Percentiles rank a stretch among this genome's conserved stretches.
These are phyloP conservation scores for Phaeotremella fagi DNA, from an alignment of 768 basidiomycete species.

Conservation along the genomic window DNA sequence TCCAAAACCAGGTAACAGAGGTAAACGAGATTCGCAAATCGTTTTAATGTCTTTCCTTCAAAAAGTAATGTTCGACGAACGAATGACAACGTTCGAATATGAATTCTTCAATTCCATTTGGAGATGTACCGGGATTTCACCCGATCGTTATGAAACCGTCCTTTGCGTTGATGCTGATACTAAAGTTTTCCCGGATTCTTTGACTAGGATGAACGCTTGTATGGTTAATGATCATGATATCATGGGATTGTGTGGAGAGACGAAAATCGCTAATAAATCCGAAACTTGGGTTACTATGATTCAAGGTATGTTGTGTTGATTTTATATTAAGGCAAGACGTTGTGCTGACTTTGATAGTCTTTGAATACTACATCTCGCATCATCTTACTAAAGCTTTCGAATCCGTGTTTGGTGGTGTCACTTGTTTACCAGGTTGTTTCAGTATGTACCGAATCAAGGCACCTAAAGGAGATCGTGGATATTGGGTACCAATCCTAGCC, in stretches of 20 bases:
- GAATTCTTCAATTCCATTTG: slow-evolving; percentile 99
- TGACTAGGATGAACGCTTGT: slow-evolving; percentile 91
- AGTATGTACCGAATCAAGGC: slow-evolving; percentile 99
- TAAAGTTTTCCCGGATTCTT: slow-evolving; percentile 96
- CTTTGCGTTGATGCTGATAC: slow-evolving; percentile 97
- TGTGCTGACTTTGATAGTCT: slow-evolving; percentile 58
- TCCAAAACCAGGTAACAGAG: slow-evolving; percentile 92
- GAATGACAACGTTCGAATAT: slow-evolving; percentile 99
- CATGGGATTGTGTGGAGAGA: slow-evolving; percentile 98
- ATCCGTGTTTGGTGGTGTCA: slow-evolving; percentile 98
- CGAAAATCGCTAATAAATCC: slow-evolving; percentile 98
- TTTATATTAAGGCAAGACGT: neutral
- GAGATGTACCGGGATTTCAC: slow-evolving; percentile 89
- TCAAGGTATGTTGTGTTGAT: slow-evolving; percentile 70
- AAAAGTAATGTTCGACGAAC: slow-evolving; percentile 99
- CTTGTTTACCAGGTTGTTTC: slow-evolving; percentile 98
- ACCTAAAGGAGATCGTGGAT: slow-evolving; percentile 90
- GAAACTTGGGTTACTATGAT: slow-evolving; percentile 99
- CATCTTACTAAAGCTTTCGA: slow-evolving; percentile 99
- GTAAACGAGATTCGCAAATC: slow-evolving; percentile 97
- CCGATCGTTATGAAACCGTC: slow-evolving; percentile 90
- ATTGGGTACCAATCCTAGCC: slow-evolving; percentile 97
- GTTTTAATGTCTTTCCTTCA: slow-evolving; percentile 96
- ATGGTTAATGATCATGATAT: slow-evolving; percentile 97
- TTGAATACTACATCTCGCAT: slow-evolving; percentile 99